phyloP scores from a whole-genome alignment of 371 early-diverging fungal genomes.

The Nematocida sp. region DNA sequence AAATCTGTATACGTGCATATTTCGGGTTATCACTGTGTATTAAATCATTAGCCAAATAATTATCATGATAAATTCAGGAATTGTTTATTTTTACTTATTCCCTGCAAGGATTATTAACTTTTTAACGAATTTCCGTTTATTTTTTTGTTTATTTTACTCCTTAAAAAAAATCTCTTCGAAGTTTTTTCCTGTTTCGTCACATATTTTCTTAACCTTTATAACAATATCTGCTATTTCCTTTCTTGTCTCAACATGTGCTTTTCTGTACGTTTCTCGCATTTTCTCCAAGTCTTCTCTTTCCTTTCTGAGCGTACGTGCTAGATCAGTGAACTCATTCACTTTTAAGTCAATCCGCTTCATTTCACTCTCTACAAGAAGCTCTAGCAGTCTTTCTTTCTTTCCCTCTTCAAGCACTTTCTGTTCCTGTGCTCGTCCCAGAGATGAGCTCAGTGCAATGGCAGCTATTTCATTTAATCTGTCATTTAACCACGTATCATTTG shows the following conservation, averaged over 20 bases:
- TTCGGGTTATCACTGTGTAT: too few relatives aligned
- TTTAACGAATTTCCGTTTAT: neutral
- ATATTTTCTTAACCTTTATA: conserved; percentile 45
- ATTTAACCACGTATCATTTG: conserved; percentile 54
- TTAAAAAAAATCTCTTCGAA: conserved; percentile 58
- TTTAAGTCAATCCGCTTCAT: conserved; percentile 65
- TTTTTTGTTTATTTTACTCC: conserved; percentile 5
- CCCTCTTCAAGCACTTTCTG: conserved; percentile 61
- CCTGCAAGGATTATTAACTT: too few relatives aligned
- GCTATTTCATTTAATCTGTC: conserved; percentile 52
- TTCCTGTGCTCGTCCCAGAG: conserved; percentile 70
- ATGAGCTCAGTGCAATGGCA: conserved; percentile 72
- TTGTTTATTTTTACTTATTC: too few relatives aligned
- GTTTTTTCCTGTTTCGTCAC: conserved; percentile 52
- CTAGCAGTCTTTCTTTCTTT: conserved; percentile 62
- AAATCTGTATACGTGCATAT: too few relatives aligned
- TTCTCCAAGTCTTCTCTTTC: conserved; percentile 64
- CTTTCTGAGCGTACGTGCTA: conserved; percentile 55
- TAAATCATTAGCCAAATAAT: too few relatives aligned
- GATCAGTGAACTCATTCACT: conserved; percentile 58
- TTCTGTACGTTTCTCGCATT: conserved; percentile 59
- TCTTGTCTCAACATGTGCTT: conserved; percentile 55
- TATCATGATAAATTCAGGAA: too few relatives aligned
- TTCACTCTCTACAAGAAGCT: conserved; percentile 63
- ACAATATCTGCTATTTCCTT: conserved; percentile 53